phyloP scores from a whole-genome alignment of 495 filamentous ascomycete species.

The Schizothecium vesticola region DNA sequence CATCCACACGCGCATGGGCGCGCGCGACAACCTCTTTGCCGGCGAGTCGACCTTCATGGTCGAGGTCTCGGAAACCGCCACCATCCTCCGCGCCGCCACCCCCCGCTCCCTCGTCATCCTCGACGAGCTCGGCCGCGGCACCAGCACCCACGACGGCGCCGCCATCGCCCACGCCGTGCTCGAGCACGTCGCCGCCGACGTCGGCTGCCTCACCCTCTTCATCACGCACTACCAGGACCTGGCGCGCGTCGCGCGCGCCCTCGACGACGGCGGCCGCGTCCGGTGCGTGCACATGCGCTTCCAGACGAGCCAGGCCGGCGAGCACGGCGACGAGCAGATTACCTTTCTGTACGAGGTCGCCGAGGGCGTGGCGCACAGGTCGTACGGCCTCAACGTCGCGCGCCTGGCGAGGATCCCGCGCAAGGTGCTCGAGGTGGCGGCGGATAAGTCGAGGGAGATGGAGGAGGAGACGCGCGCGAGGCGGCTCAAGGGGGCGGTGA shows the following conservation, averaged over 20 bases:
- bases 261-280: conserved; percentile 50
- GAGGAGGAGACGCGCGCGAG: conserved; percentile 66
- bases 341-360: conserved; percentile 80
- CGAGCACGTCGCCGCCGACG: conserved; percentile 70
- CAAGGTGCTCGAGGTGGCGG: conserved; percentile 69
- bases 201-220: conserved; percentile 76
- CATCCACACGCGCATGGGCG: conserved; percentile 95
- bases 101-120: conserved; percentile 77
- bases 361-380: conserved; percentile 86
- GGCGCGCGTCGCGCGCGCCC: conserved; percentile 61
- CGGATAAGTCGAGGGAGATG: conserved; percentile 69
- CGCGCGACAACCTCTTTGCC: conserved; percentile 91
- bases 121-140: conserved; percentile 93
- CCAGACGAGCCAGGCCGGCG: conserved; percentile 30
- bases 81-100: conserved; percentile 84
- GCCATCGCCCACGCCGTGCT: conserved; percentile 93
- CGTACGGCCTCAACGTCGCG: conserved; percentile 92
- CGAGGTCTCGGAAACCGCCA: conserved; percentile 83
- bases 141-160: conserved; percentile 89
- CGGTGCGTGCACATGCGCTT: conserved; percentile 85
- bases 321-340: conserved; percentile 53
- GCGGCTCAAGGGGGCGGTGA: conserved; percentile 43
- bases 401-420: conserved; percentile 76
- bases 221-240: conserved; percentile 96
- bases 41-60: conserved; percentile 98